Base-by-base conservation (phyloP, 495 filamentous ascomycete species). In the Penicillium taxi region DNA sequence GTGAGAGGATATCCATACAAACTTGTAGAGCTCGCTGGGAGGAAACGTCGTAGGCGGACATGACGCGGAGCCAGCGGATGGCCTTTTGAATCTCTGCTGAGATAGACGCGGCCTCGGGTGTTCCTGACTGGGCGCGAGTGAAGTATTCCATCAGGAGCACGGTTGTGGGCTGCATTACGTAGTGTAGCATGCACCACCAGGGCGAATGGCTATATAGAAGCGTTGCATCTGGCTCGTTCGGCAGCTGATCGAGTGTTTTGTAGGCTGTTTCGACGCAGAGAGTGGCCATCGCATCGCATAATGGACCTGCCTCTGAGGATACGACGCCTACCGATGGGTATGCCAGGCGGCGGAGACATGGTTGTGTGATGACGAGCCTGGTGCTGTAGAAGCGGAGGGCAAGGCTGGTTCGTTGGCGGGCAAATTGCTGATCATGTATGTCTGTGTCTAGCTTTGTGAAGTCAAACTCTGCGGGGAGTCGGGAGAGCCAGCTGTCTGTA, bases 151-250 rank as follows among this genome's bases (percentile, higher is more conserved):
- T 53, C 42, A 81, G 61, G 5, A 81, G 50, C 15, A 81, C 56
- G 2, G 64, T 70, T 1, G 61, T 58, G 1, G 75, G 70, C 53
- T 80, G 73, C 61, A 77, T 75, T 4, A 82, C 41, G 35, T 73
- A 71, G 47, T 82, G 78, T 8, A 81, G 52, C 7, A 75, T 50
- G 33, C 59, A 66, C 74, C 75, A 82, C 77, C 77, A 82, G 8
- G 74, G 74, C 1, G 61, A 50, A 5, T 64, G 47, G 7, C 53
- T 44, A 33, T 74, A 74, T 1, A 80, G 48, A 40, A 52, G 58
- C n/a, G 26, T 19, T 3, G 42, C 32, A 21, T 66, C 52, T 1
- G 54, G 45, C 14, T 51, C 25, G 4, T 63, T 53, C 2, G 67
- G 69, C 0, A 82, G 41, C 14, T 79, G 41, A 8, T 59, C 52